Evolutionary conservation across 495 filamentous ascomycete species (phyloP).

Genomic region (Trichodelitschia bisporula): DNA sequence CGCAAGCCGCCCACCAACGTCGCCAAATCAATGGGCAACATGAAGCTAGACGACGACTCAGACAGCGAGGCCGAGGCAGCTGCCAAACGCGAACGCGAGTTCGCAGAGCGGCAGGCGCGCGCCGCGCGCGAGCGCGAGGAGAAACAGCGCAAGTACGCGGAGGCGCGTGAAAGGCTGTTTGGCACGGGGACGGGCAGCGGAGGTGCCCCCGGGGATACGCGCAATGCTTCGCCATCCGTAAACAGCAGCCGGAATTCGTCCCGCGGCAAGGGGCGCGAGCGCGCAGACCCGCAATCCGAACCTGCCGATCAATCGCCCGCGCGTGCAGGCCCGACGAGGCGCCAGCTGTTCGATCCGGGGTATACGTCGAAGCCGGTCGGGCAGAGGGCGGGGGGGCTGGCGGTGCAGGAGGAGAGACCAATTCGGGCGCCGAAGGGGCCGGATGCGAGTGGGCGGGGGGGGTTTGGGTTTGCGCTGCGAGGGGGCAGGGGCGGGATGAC

Average conservation of each 20-base stretch:
- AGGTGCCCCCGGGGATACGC: constrained; percentile 30
- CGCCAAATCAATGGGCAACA: constrained; percentile 21
- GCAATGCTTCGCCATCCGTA: constrained; percentile 3
- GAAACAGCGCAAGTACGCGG: constrained; percentile 71
- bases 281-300: not conserved
- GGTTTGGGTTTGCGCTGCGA: constrained; percentile 35
- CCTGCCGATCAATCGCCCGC: constrained; percentile 16
- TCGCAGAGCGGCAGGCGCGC: constrained; percentile 47
- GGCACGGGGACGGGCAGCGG: constrained; percentile 20
- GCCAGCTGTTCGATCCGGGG: constrained; percentile 50
- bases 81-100: constrained; percentile 26
- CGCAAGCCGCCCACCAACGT: constrained; percentile 40
- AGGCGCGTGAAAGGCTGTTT: constrained; percentile 64
- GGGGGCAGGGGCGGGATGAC: constrained; percentile 12
- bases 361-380: constrained; percentile 33
- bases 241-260: not conserved
- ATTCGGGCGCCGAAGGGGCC: constrained; percentile 51
- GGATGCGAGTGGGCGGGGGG: constrained; percentile 48
- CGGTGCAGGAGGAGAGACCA: constrained; percentile 23
- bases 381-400: not conserved
- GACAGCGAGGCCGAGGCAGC: constrained; percentile 41
- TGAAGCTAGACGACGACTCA: constrained; percentile 31
- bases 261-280: constrained; percentile 9
- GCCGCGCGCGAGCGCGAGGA: constrained; percentile 59
- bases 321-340: constrained; percentile 14